Evolutionary conservation across 306 rosid genomes (phyloP).

Genomic region (Corylus americana): DNA sequence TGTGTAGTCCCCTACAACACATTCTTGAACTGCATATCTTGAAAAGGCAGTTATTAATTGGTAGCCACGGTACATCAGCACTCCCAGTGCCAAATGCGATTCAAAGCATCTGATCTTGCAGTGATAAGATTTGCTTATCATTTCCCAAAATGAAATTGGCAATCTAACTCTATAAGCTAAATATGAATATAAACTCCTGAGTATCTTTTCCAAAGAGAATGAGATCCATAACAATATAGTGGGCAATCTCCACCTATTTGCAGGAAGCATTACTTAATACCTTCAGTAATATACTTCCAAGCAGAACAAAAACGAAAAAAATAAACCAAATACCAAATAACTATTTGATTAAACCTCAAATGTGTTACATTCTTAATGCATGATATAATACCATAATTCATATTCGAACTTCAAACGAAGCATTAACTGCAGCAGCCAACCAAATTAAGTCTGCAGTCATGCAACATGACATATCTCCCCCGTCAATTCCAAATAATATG

Average conservation of each 20-base stretch:
- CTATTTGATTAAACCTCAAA: slow-evolving; percentile 13
- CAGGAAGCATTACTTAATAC: slow-evolving; percentile 20
- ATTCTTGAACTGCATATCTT: slow-evolving; percentile 23
- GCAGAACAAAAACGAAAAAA: slow-evolving; percentile 5
- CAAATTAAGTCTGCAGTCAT: slow-evolving; percentile 2
- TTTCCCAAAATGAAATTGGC: slow-evolving; percentile 18
- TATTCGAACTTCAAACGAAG: slow-evolving; percentile 18
- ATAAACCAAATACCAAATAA: slow-evolving; percentile 18
- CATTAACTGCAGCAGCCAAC: slow-evolving; percentile 11
- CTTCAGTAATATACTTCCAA: slow-evolving; percentile 21
- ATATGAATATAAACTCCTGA: slow-evolving; percentile 1
- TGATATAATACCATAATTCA: slow-evolving; percentile 9
- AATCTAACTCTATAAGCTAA: slow-evolving; percentile 10
- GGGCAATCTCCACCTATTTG: slow-evolving; percentile 1
- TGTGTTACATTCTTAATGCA: slow-evolving; percentile 26
- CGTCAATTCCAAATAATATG: slow-evolving; percentile 1
- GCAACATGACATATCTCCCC: slow-evolving; percentile 17
- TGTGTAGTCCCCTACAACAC: slow-evolving; percentile 21
- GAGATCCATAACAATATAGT: slow-evolving; percentile 5
- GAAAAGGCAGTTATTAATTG: slow-evolving; percentile 19
- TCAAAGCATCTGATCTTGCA: slow-evolving; percentile 14
- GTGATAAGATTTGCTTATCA: slow-evolving; percentile 15
- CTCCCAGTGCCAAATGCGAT: not conserved
- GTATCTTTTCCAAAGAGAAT: not conserved
- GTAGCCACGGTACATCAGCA: slow-evolving; percentile 23